Evolutionary conservation across 2,329 filamentous ascomycete species (phyloP).

Genomic region (Diplodia sapinea): DNA sequence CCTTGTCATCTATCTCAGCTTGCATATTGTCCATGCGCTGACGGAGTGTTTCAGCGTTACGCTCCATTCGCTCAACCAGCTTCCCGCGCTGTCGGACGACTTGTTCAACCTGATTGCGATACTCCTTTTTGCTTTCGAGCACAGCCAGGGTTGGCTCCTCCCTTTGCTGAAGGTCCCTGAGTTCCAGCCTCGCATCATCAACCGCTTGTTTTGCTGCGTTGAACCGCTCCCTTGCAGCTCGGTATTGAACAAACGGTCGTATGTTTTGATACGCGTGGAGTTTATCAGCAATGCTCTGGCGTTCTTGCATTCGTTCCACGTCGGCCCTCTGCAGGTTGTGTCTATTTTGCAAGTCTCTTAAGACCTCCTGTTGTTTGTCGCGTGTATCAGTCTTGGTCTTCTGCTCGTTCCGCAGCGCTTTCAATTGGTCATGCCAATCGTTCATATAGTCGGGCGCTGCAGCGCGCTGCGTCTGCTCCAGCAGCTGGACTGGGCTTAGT

Average conservation of each 20-base stretch:
- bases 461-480: conserved; percentile 85
- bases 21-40: conserved; percentile 51
- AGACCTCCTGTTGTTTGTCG: conserved; percentile 64
- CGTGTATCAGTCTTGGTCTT: conserved; percentile 67
- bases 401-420: conserved; percentile 70
- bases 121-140: conserved; percentile 72
- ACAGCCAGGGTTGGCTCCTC: conserved; percentile 72
- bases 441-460: conserved; percentile 83
- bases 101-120: conserved; percentile 63
- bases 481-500: conserved; percentile 78
- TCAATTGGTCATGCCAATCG: conserved; percentile 76
- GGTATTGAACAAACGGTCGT: conserved; percentile 70
- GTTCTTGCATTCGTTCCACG: conserved; percentile 80
- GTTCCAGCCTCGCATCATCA: conserved; percentile 56
- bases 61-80: conserved; percentile 44
- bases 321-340: conserved; percentile 79
- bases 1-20: conserved; percentile 47
- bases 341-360: conserved; percentile 72
- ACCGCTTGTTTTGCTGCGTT: conserved; percentile 59
- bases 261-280: conserved; percentile 69
- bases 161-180: conserved; percentile 65
- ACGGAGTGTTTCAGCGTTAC: conserved; percentile 38
- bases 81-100: conserved; percentile 62
- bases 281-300: conserved; percentile 69
- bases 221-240: conserved; percentile 57